Base-by-base conservation (phyloP, 1,284 basidiomycete genomes). In the Wallemia hederae region DNA sequence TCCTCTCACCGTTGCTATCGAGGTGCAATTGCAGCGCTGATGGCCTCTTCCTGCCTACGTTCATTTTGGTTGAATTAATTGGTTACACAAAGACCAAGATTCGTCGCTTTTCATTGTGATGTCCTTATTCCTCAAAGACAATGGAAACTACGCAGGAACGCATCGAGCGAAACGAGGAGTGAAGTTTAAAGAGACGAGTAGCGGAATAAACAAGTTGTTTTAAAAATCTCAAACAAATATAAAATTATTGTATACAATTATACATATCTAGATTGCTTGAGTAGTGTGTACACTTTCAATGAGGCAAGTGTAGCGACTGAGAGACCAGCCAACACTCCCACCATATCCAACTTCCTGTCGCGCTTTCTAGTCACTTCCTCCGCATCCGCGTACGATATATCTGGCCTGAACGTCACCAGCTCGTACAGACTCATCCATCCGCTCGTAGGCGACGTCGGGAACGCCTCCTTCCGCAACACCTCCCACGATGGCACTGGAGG, bases 341-440 rank as follows among this genome's bases (percentile, higher is more conserved):
- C 29, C 29, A 31, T 7, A 17, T 17, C 17, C 29, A 31, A 7
- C 29, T 17, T 31, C 29, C 17, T 17, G 17, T 31, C 29, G 29
- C 29, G 29, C 29, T 17, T 31, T 31, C 29, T 31, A 7, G 29
- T 7, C 7, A 49, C n/a, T n/a, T 49, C 39, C 39, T 76, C 76
- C 55, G 79, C 85, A 34, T 77, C 78, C 62, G 81, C 80, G 69
- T 97, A 97, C 67, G 82, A 83, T 64, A 96, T 79, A 70, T 96
- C 91, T 56, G 88, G 86, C 39, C 89, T 78, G 74, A 98, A 98
- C 34, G 92, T 96, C 64, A 94, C 85, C 89, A 97, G 92, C 29
- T 85, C 85, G 71, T 98, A 98, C 60, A 94, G 75, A 59, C 87
- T 85, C 62, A 87, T 77, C 92, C 92, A 98, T 31, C 84, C 85